These are phyloP conservation scores for Salix purpurea DNA, from an alignment of 345 rosid genomes.

Conservation along the genomic window DNA sequence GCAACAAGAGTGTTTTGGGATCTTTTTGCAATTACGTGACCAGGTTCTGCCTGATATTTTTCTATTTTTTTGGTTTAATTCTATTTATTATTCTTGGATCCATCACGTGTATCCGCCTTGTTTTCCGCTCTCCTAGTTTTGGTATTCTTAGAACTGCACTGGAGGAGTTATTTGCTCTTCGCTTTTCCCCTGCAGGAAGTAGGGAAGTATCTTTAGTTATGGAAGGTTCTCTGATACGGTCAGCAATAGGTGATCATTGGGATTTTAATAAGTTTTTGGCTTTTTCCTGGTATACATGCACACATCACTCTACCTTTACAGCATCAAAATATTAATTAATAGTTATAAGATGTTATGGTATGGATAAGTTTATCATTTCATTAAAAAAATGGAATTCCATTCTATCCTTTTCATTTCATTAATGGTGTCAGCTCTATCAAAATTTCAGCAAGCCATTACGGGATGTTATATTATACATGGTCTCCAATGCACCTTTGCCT, in stretches of 20 bases:
- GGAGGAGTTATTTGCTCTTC: conserved; percentile 81
- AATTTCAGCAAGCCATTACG: conserved; percentile 90
- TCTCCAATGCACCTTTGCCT: conserved; percentile 85
- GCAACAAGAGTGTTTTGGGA: too few species aligned
- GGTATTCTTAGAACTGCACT: conserved; percentile 65
- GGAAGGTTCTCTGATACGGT: neutral
- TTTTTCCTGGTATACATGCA: neutral
- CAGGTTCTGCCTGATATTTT: too few species aligned
- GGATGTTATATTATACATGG: conserved; percentile 73
- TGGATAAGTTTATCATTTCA: neutral
- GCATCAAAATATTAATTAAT: neutral
- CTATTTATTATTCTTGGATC: conserved; percentile 39
- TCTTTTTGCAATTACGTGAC: too few species aligned
- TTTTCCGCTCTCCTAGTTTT: conserved; percentile 87
- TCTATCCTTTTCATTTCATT: conserved; percentile 15
- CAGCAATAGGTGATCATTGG: neutral
- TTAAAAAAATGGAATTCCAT: neutral
- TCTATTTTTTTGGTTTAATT: too few species aligned
- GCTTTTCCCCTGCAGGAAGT: conserved; percentile 87
- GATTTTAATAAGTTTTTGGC: neutral
- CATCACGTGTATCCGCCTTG: conserved; percentile 87
- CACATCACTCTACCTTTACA: neutral
- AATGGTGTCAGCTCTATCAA: conserved; percentile 30
- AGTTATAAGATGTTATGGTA: neutral
- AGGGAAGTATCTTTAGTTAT: conserved; percentile 44